Conservation (phyloP, 2,329 filamentous ascomycete species). For the Colletotrichum orchidophilum region DNA sequence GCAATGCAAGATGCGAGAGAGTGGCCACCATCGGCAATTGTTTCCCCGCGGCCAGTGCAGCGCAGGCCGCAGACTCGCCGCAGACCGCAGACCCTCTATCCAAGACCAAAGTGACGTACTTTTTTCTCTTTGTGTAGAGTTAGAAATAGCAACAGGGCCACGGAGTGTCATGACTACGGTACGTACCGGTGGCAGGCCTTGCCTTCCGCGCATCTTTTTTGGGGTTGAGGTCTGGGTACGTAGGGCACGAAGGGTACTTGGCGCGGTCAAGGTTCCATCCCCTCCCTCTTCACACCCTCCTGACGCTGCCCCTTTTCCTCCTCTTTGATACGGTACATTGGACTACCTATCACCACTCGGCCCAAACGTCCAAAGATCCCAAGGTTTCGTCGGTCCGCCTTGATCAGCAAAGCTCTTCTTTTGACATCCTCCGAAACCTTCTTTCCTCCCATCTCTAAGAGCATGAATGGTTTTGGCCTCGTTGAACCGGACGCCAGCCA, state of each 20-base stretch:
- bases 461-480: constrained; percentile 26
- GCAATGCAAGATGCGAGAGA: background rate
- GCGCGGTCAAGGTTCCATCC: background rate
- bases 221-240: background rate
- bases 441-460: constrained; percentile 26
- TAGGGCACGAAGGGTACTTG: too few relatives aligned
- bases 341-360: background rate
- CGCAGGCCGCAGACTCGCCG: too few relatives aligned
- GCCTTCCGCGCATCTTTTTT: too few relatives aligned
- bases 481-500: constrained; percentile 14
- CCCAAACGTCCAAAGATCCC: background rate
- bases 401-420: background rate
- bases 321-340: background rate
- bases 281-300: background rate
- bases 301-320: background rate
- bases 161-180: background rate
- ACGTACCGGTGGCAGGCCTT: too few relatives aligned
- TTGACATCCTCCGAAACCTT: constrained; percentile 16
- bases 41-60: background rate
- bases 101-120: background rate
- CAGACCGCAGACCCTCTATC: background rate
- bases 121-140: background rate
- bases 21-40: background rate
- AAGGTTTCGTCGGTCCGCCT: background rate
- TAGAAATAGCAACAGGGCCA: background rate